phyloP scores from a whole-genome alignment of 2,329 filamentous ascomycete species.

The Fusarium pseudonygamai region DNA sequence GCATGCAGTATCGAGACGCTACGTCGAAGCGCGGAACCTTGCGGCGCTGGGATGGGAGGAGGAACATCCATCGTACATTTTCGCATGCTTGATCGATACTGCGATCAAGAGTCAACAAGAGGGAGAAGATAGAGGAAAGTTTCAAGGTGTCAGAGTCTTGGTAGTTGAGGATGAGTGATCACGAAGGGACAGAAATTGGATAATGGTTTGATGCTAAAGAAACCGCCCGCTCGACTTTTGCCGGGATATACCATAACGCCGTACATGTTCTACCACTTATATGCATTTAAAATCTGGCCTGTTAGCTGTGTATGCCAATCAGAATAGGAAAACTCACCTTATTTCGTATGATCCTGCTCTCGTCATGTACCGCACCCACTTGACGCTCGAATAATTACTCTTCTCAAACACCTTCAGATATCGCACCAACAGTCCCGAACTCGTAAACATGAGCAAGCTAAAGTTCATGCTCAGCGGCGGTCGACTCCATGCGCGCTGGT shows the following conservation, averaged over 20 bases:
- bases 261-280: conserved; percentile 42
- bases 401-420: conserved; percentile 99
- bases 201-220: conserved; percentile 37
- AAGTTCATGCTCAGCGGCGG: conserved; percentile 94
- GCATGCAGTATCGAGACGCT: conserved; percentile 43
- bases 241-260: conserved; percentile 47
- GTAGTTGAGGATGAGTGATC: conserved; percentile 40
- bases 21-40: conserved; percentile 47
- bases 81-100: conserved; percentile 43
- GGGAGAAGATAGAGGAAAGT: conserved; percentile 22
- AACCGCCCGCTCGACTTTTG: conserved; percentile 44
- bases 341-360: conserved; percentile 98
- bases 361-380: conserved; percentile 99
- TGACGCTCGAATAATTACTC: conserved; percentile 97
- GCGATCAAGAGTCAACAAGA: conserved; percentile 46
- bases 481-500: conserved; percentile 95
- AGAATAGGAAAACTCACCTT: conserved; percentile 61
- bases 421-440: conserved; percentile 87
- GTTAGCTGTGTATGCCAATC: conserved; percentile 22
- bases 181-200: conserved; percentile 11
- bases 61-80: conserved; percentile 44
- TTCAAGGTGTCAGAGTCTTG: conserved; percentile 42
- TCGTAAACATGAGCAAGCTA: conserved; percentile 97
- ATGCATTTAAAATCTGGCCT: conserved; percentile 48
- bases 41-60: conserved; percentile 45